Evolutionary conservation across 305 asterid species (phyloP).

Genomic region (Rubia balearica): DNA sequence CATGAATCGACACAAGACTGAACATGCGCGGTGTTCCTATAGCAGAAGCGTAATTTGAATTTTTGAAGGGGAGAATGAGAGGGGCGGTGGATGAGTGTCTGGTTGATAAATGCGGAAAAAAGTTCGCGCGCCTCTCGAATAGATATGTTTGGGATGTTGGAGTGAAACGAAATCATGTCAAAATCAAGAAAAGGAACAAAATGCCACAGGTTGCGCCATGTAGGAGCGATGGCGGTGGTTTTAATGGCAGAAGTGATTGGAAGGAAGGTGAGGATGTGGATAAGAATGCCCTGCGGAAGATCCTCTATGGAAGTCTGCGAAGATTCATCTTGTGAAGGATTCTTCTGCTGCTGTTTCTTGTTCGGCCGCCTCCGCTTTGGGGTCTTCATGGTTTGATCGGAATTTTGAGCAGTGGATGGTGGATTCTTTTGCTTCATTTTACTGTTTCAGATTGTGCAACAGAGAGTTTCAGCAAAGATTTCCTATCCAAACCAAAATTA

Average conservation of each 20-base stretch:
- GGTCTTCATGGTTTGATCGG: neutral
- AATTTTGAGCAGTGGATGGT: neutral
- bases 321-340: neutral
- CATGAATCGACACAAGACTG: neutral
- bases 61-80: neutral
- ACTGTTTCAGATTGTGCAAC: neutral
- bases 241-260: neutral
- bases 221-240: neutral
- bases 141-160: neutral
- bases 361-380: neutral
- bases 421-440: too few species aligned
- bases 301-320: slow-evolving; percentile 3
- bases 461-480: neutral
- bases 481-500: neutral
- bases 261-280: slow-evolving; percentile 2
- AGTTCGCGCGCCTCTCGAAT: neutral
- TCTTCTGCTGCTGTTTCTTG: neutral
- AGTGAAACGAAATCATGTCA: neutral
- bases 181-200: slow-evolving; percentile 4
- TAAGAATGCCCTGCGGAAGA: neutral
- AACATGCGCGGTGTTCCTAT: neutral
- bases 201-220: slow-evolving; percentile 8
- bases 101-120: neutral
- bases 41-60: neutral
- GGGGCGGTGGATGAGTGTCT: neutral